Conservation (phyloP, 2,329 filamentous ascomycete species). For the Clonostachys sp. region DNA sequence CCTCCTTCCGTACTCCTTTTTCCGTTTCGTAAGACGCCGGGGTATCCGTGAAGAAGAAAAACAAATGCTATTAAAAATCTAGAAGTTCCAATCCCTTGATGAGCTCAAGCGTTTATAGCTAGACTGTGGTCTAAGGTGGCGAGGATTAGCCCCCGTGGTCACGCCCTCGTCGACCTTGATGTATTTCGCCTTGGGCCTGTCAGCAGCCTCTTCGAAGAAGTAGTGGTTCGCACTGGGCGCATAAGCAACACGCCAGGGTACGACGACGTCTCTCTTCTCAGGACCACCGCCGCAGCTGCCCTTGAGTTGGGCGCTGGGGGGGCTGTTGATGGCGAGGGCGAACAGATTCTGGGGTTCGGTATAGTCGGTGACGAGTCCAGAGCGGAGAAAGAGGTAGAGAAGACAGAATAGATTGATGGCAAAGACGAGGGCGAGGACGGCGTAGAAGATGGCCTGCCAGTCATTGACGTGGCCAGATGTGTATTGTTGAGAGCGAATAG, state of each 20-base stretch:
- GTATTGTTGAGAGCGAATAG: slow-evolving; percentile 63
- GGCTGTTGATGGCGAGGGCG: slow-evolving; percentile 61
- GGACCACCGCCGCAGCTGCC: slow-evolving; percentile 33
- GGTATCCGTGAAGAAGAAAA: too few species aligned
- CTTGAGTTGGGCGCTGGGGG: slow-evolving; percentile 26
- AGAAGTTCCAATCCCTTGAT: too few species aligned
- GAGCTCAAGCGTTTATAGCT: too few species aligned
- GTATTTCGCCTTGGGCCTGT: slow-evolving; percentile 18
- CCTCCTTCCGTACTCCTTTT: too few species aligned
- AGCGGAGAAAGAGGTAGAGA: slow-evolving; percentile 49
- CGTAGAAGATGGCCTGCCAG: slow-evolving; percentile 65
- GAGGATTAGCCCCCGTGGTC: too few species aligned
- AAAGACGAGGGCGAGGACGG: slow-evolving; percentile 62
- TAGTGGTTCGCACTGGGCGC: slow-evolving; percentile 31
- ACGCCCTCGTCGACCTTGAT: too few species aligned
- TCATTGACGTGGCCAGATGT: slow-evolving; percentile 55
- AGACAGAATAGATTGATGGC: slow-evolving; percentile 63
- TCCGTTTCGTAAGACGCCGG: too few species aligned
- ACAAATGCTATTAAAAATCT: too few species aligned
- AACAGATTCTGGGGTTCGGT: slow-evolving; percentile 76
- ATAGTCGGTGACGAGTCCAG: slow-evolving; percentile 69
- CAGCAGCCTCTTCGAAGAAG: slow-evolving; percentile 32
- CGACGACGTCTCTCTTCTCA: slow-evolving; percentile 23
- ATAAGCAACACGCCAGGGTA: slow-evolving; percentile 36
- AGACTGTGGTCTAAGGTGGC: too few species aligned